Conservation (phyloP, 257 asterid genomes). For the Gentiana dahurica region DNA sequence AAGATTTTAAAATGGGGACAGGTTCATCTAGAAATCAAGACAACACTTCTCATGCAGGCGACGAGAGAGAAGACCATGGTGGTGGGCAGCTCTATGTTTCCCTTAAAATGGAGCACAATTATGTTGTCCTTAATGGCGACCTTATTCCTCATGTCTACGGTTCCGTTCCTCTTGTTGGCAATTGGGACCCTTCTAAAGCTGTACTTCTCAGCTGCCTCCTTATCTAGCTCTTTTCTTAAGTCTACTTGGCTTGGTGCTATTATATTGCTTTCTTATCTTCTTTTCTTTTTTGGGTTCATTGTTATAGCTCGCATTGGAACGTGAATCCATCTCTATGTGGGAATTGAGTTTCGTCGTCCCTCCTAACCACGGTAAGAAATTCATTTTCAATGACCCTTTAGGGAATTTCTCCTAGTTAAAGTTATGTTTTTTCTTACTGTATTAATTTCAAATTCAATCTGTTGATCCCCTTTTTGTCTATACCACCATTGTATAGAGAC, state of each 20-base stretch:
- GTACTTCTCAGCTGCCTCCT: constrained; percentile 20
- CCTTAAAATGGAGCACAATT: constrained; percentile 77
- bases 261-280: background rate
- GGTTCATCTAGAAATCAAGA: constrained; percentile 60
- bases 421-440: background rate
- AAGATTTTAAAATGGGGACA: constrained; percentile 40
- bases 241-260: background rate
- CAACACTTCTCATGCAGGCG: constrained; percentile 52
- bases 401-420: background rate
- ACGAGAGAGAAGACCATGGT: constrained; percentile 56
- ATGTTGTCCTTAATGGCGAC: constrained; percentile 41
- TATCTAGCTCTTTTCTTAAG: background rate
- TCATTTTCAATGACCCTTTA: too few species aligned
- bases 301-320: constrained; percentile 71
- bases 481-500: constrained; percentile 36
- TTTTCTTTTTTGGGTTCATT: background rate
- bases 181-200: constrained; percentile 91
- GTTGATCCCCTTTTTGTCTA: constrained; percentile 10
- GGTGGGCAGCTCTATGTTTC: constrained; percentile 94
- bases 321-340: constrained; percentile 95
- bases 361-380: constrained; percentile 39
- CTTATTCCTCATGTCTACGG: constrained; percentile 87
- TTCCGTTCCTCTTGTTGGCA: constrained; percentile 84
- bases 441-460: constrained; percentile 1
- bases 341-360: constrained; percentile 94